phyloP scores from a whole-genome alignment of 441 rosid genomes.

The Erysimum pusillum region DNA sequence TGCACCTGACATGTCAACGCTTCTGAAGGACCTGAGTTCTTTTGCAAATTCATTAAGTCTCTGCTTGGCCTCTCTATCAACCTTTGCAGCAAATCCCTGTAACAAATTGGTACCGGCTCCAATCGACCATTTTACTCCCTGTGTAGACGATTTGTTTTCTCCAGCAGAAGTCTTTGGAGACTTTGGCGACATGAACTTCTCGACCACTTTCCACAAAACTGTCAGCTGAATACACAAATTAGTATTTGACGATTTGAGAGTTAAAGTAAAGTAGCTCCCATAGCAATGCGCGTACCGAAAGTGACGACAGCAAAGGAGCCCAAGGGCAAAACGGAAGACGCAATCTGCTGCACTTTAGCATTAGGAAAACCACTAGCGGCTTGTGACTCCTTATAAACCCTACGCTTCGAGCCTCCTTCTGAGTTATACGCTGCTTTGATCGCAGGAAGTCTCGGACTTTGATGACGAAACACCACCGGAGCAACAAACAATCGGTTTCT shows the following conservation, averaged over 20 bases:
- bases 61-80: constrained; percentile 77
- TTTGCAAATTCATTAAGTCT: constrained; percentile 85
- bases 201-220: constrained; percentile 89
- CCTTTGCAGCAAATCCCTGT: constrained; percentile 69
- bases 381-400: constrained; percentile 70
- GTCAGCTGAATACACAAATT: constrained; percentile 65
- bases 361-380: constrained; percentile 52
- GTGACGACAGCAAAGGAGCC: constrained; percentile 64
- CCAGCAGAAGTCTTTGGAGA: constrained; percentile 50
- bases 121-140: constrained; percentile 65
- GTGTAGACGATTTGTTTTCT: constrained; percentile 58
- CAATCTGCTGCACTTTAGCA: constrained; percentile 65
- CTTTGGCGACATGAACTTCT: constrained; percentile 60
- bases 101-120: constrained; percentile 70
- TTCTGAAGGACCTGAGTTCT: constrained; percentile 75
- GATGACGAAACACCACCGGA: constrained; percentile 38
- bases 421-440: constrained; percentile 61
- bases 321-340: constrained; percentile 66
- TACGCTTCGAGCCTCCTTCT: constrained; percentile 58
- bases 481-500: constrained; percentile 42
- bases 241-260: constrained; percentile 46
- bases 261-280: background rate
- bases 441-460: constrained; percentile 51
- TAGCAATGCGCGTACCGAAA: constrained; percentile 63
- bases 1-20: constrained; percentile 95